phyloP scores from a whole-genome alignment of 768 basidiomycete genomes.

The Russula sp. region DNA sequence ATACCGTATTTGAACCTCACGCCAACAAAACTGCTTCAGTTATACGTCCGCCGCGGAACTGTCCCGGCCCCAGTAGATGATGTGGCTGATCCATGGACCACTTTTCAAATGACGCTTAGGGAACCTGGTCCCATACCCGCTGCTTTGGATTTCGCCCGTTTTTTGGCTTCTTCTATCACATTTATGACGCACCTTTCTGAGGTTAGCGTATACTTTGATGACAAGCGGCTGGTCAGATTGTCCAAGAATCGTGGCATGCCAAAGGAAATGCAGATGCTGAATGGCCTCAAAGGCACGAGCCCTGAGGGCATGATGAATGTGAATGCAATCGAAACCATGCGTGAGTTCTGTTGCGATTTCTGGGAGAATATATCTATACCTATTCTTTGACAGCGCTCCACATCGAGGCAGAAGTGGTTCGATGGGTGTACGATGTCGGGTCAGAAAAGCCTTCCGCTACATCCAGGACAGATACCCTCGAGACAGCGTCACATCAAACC shows the following conservation, averaged over 20 bases:
- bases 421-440: constrained; percentile 68
- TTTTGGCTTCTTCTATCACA: constrained; percentile 86
- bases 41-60: constrained; percentile 78
- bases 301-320: constrained; percentile 66
- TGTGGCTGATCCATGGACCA: constrained; percentile 61
- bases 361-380: constrained; percentile 15
- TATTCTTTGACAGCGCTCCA: constrained; percentile 51
- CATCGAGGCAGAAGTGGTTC: constrained; percentile 80
- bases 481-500: constrained; percentile 29
- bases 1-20: background rate
- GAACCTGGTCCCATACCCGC: constrained; percentile 77
- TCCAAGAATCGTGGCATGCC: constrained; percentile 59
- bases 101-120: constrained; percentile 85
- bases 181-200: constrained; percentile 82
- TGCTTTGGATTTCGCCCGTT: constrained; percentile 84
- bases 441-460: constrained; percentile 51
- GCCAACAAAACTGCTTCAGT: constrained; percentile 40
- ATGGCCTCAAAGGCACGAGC: constrained; percentile 55
- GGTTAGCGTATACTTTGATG: constrained; percentile 81
- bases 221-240: constrained; percentile 63
- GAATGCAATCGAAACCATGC: constrained; percentile 56
- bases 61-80: constrained; percentile 45
- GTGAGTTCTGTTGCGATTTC: constrained; percentile 42
- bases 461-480: constrained; percentile 1
- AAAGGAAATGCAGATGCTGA: constrained; percentile 51